These are phyloP conservation scores for Avena atlantica DNA, from an alignment of 176 grass and related monocot genomes.

Conservation along the genomic window DNA sequence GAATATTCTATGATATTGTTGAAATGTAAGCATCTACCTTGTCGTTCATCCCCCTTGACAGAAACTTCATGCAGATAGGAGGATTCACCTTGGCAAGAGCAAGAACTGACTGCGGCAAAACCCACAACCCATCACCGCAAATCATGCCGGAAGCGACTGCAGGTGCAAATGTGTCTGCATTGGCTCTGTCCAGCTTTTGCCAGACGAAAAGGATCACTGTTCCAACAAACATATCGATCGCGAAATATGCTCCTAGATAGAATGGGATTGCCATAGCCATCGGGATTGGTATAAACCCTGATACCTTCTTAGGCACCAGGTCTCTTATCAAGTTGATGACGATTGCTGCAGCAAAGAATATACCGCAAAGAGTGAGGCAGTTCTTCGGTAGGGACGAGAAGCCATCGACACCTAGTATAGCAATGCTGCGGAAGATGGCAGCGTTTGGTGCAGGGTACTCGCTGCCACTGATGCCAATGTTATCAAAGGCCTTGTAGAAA, in stretches of 20 bases:
- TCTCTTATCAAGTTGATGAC: slow-evolving; percentile 41
- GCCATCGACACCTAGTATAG: slow-evolving; percentile 41
- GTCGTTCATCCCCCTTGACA: slow-evolving; percentile 29
- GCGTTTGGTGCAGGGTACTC: slow-evolving; percentile 47
- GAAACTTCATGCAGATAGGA: slow-evolving; percentile 48
- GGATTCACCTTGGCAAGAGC: slow-evolving; percentile 46
- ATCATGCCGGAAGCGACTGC: slow-evolving; percentile 44
- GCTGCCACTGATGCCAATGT: slow-evolving; percentile 20
- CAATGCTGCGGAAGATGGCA: slow-evolving; percentile 34
- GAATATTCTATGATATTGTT: slow-evolving; percentile 28
- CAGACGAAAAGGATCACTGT: slow-evolving; percentile 45
- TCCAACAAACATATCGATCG: slow-evolving; percentile 42
- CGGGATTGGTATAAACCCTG: slow-evolving; percentile 33
- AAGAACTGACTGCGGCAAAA: slow-evolving; percentile 32
- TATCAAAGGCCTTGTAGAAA: slow-evolving; percentile 36
- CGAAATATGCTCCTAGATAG: slow-evolving; percentile 43
- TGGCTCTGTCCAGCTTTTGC: slow-evolving; percentile 40
- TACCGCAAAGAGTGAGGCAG: slow-evolving; percentile 25
- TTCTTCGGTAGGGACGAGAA: slow-evolving; percentile 41
- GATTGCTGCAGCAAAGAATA: slow-evolving; percentile 31
- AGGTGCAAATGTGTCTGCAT: slow-evolving; percentile 31
- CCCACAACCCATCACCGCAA: slow-evolving; percentile 38
- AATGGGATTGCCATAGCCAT: slow-evolving; percentile 49
- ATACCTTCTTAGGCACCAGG: slow-evolving; percentile 38
- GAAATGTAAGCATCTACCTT: slow-evolving; percentile 22